Base-by-base conservation (phyloP, 169 alveolate genomes). In the Plasmodium fragile region DNA sequence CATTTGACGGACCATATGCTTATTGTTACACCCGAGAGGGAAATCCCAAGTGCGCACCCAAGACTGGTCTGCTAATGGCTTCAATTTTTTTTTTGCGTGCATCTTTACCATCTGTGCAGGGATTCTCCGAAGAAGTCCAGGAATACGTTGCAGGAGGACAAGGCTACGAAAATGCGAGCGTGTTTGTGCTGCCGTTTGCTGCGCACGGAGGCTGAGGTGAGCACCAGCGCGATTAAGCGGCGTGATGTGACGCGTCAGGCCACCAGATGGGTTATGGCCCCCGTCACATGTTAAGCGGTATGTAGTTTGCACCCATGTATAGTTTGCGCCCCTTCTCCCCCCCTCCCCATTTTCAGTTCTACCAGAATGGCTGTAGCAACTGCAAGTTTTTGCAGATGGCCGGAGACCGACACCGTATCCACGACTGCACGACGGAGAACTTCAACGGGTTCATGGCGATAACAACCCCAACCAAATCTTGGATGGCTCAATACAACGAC, bases 401-500 rank as follows among this genome's bases (percentile, higher is more conserved):
- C 13, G 98, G 98, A 18, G 98, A 97, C 75, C 90, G 98, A 32
- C 97, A 96, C 41, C 93, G 97, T 59, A 97, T 96, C 36, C 95
- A 96, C 82, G 97, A 96, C 79, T 96, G 98, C 72, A 97, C 98
- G 4, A 96, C 97, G n/a, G 92, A 96, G 25, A 97, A 97, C 70
- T 97, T 96, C 78, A 95, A 95, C 16, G 98, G 98, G 0, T 92
- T 97, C 81, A 95, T 97, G 59, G 96, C 98, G 10, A 92, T 97
- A n/a, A 93, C 97, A 73, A 97, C 96, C 34, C 98, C 98, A 1
- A 93, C 80, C 36, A 95, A 95, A 28, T 97, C 98, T n/a, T 97
- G 98, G 98, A 98, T 97, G 71, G 98, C 98, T 16, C 93, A 96
- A 13, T 97, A 96, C 92, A 97, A 97, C 81, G 97, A 96, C 70